Evolutionary conservation across 2,329 filamentous ascomycete genomes (phyloP).

Genomic region (Zymoseptoria crescenta): DNA sequence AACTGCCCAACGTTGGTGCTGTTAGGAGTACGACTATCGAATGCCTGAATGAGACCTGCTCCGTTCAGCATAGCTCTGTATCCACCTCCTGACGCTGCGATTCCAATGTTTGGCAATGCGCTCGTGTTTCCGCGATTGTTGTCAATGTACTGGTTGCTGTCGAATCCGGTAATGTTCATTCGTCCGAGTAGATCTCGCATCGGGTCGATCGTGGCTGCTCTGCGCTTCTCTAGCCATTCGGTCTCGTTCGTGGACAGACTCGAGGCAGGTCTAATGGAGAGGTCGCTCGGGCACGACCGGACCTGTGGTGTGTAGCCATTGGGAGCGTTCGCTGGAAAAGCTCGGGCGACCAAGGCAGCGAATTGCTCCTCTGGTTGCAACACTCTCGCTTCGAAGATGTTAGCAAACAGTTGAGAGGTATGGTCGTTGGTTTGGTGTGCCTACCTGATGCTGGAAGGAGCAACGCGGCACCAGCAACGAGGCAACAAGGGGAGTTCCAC

Average conservation of each 20-base stretch:
- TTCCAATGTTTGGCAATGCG: constrained; percentile 59
- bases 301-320: constrained; percentile 63
- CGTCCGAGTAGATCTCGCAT: constrained; percentile 66
- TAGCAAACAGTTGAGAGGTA: not conserved
- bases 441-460: constrained; percentile 7
- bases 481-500: not conserved
- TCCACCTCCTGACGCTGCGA: constrained; percentile 76
- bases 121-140: constrained; percentile 47
- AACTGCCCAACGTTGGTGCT: constrained; percentile 59
- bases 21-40: constrained; percentile 62
- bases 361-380: constrained; percentile 1
- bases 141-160: constrained; percentile 66
- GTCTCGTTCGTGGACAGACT: constrained; percentile 61
- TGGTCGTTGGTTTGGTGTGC: not conserved
- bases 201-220: constrained; percentile 65
- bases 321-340: constrained; percentile 45
- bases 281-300: constrained; percentile 63
- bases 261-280: constrained; percentile 57
- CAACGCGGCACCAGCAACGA: not conserved
- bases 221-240: constrained; percentile 63
- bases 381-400: not conserved
- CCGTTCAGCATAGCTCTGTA: constrained; percentile 82
- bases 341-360: constrained; percentile 16
- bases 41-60: constrained; percentile 70
- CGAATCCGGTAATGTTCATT: constrained; percentile 68